Percentiles rank a stretch among this genome's conserved stretches.
phyloP scores from a whole-genome alignment of 495 filamentous ascomycete species.

The Xylaria grammica region DNA sequence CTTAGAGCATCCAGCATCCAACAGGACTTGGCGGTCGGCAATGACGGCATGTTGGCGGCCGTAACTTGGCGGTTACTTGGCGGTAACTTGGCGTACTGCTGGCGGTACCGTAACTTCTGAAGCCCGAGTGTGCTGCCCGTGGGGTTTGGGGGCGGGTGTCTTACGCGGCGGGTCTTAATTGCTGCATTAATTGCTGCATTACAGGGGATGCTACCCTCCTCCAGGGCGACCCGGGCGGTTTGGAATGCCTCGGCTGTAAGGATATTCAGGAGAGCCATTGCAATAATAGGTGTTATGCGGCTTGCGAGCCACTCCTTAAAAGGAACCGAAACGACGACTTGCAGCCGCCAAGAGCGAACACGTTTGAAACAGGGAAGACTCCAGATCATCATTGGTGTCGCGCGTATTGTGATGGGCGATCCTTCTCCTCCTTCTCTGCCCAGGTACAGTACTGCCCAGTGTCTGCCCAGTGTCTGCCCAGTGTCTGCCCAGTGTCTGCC shows the following conservation, averaged over 20 bases:
- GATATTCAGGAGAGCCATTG: slow-evolving; percentile 6
- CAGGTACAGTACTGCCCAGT: too few species aligned
- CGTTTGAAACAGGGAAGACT: not conserved
- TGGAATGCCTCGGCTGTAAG: not conserved
- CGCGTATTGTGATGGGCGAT: not conserved
- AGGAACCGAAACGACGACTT: not conserved
- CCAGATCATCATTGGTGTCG: not conserved
- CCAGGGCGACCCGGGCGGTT: not conserved
- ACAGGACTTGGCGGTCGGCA: slow-evolving; percentile 20
- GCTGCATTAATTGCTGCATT: not conserved
- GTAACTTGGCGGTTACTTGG: not conserved
- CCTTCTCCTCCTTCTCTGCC: too few species aligned
- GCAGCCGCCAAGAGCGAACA: not conserved
- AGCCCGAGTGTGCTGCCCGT: too few species aligned
- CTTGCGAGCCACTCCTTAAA: not conserved
- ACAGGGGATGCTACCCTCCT: not conserved
- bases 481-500: too few species aligned
- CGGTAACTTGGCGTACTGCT: not conserved
- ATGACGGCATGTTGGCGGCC: slow-evolving; percentile 15
- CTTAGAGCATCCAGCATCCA: slow-evolving; percentile 3
- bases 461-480: too few species aligned
- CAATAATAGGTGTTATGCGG: not conserved
- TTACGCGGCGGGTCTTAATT: slow-evolving; percentile 14
- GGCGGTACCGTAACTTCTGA: not conserved
- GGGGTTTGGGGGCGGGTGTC: slow-evolving; percentile 12